These are phyloP conservation scores for Diplotaxis tenuifolia DNA, from an alignment of 345 rosid species.

Conservation along the genomic window DNA sequence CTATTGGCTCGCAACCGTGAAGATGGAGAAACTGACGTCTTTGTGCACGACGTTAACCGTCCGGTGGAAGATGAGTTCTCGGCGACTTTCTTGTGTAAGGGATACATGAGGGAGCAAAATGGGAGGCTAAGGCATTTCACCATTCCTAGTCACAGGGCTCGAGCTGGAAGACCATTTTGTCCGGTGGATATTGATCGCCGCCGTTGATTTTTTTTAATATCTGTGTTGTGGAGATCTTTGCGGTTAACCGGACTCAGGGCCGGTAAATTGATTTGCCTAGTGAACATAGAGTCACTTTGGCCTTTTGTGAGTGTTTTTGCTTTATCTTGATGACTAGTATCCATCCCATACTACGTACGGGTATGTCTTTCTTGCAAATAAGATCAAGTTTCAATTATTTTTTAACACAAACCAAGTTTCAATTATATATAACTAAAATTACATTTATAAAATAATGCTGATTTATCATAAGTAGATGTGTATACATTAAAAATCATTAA, in stretches of 20 bases:
- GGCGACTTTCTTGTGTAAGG: conserved; percentile 65
- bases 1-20: conserved; percentile 78
- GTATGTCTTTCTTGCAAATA: no score
- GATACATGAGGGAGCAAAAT: conserved; percentile 66
- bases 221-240: background rate
- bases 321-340: background rate
- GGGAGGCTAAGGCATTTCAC: conserved; percentile 82
- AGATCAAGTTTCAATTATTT: no score
- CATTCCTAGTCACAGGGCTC: conserved; percentile 70
- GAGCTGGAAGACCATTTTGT: conserved; percentile 56
- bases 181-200: conserved; percentile 38
- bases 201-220: background rate
- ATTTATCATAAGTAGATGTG: no score
- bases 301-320: background rate
- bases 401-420: no score
- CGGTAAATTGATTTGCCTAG: background rate
- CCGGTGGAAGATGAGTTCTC: conserved; percentile 78
- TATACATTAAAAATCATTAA: no score
- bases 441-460: no score
- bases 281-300: background rate
- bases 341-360: no score
- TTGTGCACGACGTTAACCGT: conserved; percentile 85
- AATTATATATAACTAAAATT: no score
- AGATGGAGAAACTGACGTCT: conserved; percentile 69
- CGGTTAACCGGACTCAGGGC: background rate